Conservation (phyloP, 1,284 basidiomycete species). For the Peniophora sp. region DNA sequence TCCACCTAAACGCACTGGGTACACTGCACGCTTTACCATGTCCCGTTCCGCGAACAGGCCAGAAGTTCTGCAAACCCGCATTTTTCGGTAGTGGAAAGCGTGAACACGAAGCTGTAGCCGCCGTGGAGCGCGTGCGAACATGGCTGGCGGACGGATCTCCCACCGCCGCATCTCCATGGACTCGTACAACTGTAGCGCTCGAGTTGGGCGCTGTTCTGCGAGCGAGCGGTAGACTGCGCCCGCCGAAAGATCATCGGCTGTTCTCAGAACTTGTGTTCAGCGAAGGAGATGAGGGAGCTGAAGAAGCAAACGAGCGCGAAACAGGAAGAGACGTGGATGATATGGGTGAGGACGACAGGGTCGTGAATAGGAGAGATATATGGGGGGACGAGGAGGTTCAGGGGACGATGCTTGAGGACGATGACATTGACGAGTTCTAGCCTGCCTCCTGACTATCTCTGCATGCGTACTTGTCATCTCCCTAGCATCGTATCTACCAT, state of each 20-base stretch:
- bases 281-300: conserved; percentile 15
- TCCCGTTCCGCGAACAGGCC: conserved; percentile 71
- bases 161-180: conserved; percentile 39
- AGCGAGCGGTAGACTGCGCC: conserved; percentile 25
- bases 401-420: conserved; percentile 58
- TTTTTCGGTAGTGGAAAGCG: conserved; percentile 56
- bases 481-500: no score
- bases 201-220: conserved; percentile 57
- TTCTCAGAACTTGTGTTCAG: conserved; percentile 50
- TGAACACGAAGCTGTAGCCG: conserved; percentile 51
- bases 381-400: conserved; percentile 9
- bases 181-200: conserved; percentile 38
- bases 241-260: conserved; percentile 39
- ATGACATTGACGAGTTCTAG: conserved; percentile 56
- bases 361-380: conserved; percentile 4
- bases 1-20: conserved; percentile 73
- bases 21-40: conserved; percentile 79
- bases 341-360: not conserved
- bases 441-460: no score
- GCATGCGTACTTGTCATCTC: no score
- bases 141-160: conserved; percentile 40
- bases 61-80: conserved; percentile 73
- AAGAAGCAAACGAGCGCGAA: conserved; percentile 30
- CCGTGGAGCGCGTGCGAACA: conserved; percentile 42
- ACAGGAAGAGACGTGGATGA: not conserved